A percentile compares a stretch with the other conserved stretches of the same genome.
phyloP scores from a whole-genome alignment of 2,329 filamentous ascomycete genomes.

The Neofusicoccum laricinum region DNA sequence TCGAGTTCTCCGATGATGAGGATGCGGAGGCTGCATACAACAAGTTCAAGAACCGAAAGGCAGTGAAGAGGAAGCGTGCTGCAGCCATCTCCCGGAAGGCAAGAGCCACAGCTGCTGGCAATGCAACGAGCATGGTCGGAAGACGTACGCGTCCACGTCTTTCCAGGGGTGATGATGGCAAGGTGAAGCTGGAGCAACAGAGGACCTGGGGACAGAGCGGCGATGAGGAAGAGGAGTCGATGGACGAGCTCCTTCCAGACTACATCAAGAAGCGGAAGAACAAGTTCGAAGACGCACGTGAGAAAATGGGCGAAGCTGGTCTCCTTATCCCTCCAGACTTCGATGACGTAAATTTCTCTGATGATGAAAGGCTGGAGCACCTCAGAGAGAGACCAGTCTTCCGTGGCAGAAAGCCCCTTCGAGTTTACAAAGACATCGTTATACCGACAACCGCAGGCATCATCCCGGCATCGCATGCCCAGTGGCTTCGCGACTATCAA shows the following conservation, averaged over 20 bases:
- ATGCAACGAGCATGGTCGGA: constrained; percentile 40
- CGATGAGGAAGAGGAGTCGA: constrained; percentile 47
- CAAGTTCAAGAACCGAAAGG: constrained; percentile 61
- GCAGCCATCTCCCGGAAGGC: constrained; percentile 40
- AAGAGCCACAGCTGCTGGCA: constrained; percentile 38
- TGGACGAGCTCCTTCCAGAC: constrained; percentile 64
- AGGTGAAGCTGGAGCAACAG: constrained; percentile 7
- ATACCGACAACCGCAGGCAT: constrained; percentile 73
- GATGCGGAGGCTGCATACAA: constrained; percentile 56
- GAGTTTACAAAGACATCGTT: constrained; percentile 70
- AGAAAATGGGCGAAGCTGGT: constrained; percentile 62
- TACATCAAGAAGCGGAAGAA: constrained; percentile 68
- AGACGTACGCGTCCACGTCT: constrained; percentile 27
- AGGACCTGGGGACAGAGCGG: constrained; percentile 25
- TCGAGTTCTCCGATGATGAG: constrained; percentile 50
- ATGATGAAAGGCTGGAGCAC: constrained; percentile 61
- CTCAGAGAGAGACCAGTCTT: constrained; percentile 71
- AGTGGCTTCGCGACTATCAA: constrained; percentile 91
- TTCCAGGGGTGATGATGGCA: neutral
- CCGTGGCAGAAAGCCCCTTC: constrained; percentile 57
- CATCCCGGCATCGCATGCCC: constrained; percentile 85
- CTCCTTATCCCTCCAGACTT: constrained; percentile 76
- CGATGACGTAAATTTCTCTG: constrained; percentile 71
- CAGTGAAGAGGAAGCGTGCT: constrained; percentile 52
- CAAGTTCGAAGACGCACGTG: constrained; percentile 64